These are phyloP conservation scores for Yamadazyma nakazawae DNA, from an alignment of 805 yeast genomes.

Conservation along the genomic window DNA sequence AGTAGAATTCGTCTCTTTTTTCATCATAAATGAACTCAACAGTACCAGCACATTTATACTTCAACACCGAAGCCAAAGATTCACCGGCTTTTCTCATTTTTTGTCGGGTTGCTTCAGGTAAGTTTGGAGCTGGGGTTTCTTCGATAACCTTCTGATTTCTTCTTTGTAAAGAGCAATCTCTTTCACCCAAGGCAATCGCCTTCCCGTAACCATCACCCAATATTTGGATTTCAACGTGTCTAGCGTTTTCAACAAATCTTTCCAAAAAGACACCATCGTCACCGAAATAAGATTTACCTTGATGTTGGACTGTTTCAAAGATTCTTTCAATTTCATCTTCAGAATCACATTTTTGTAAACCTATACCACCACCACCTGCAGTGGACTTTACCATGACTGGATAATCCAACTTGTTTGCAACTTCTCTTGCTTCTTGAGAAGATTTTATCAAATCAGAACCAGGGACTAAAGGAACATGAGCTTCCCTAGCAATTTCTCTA, in stretches of 20 bases:
- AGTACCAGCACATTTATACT: slow-evolving; percentile 96
- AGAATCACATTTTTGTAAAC: slow-evolving; percentile 87
- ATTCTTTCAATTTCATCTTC: slow-evolving; percentile 78
- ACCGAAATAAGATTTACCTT: slow-evolving; percentile 89
- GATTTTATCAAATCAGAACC: slow-evolving; percentile 81
- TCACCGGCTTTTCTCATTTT: slow-evolving; percentile 83
- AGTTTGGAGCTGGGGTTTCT: slow-evolving; percentile 96
- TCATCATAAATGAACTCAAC: slow-evolving; percentile 94
- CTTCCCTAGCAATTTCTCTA: slow-evolving; percentile 83
- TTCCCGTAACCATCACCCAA: slow-evolving; percentile 94
- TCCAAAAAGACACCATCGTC: slow-evolving; percentile 95
- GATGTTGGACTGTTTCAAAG: slow-evolving; percentile 88
- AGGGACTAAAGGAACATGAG: slow-evolving; percentile 97
- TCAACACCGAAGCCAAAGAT: slow-evolving; percentile 73
- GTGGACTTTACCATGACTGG: slow-evolving; percentile 97
- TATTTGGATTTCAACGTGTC: slow-evolving; percentile 96
- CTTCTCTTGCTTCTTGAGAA: slow-evolving; percentile 68
- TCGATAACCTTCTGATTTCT: slow-evolving; percentile 95
- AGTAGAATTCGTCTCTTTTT: slow-evolving; percentile 82
- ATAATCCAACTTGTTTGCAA: slow-evolving; percentile 73
- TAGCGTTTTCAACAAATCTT: slow-evolving; percentile 88
- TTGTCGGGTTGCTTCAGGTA: slow-evolving; percentile 74
- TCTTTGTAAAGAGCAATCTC: slow-evolving; percentile 96
- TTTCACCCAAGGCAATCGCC: slow-evolving; percentile 92
- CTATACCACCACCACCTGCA: slow-evolving; percentile 99